Conservation (phyloP, 2,329 filamentous ascomycete genomes). For the Fusarium burgessii region DNA sequence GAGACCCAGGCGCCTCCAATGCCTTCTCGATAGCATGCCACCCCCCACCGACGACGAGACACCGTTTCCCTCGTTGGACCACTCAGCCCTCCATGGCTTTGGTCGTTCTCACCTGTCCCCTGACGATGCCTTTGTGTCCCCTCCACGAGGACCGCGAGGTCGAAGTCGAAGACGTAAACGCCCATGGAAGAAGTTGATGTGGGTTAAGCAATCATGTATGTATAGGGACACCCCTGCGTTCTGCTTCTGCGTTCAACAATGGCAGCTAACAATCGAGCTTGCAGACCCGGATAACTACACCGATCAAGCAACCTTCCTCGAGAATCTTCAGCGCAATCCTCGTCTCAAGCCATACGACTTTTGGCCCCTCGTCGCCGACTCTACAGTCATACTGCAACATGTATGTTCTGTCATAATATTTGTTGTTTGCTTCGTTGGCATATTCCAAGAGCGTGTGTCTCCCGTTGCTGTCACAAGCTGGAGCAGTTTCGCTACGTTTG, state of each 20-base stretch:
- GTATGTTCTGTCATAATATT: slow-evolving; percentile 96
- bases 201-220: slow-evolving; percentile 94
- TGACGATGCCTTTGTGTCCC: slow-evolving; percentile 83
- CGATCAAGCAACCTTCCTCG: slow-evolving; percentile 95
- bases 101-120: slow-evolving; percentile 80
- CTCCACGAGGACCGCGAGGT: slow-evolving; percentile 68
- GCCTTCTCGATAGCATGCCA: slow-evolving; percentile 48
- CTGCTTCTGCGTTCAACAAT: background rate
- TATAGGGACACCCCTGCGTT: background rate
- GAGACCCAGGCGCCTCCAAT: slow-evolving; percentile 24
- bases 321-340: slow-evolving; percentile 94
- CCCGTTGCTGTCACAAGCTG: slow-evolving; percentile 90
- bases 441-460: slow-evolving; percentile 87
- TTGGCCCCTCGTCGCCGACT: slow-evolving; percentile 95
- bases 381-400: slow-evolving; percentile 96
- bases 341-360: slow-evolving; percentile 96
- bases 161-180: slow-evolving; percentile 76
- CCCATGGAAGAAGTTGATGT: slow-evolving; percentile 94
- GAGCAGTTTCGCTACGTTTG: slow-evolving; percentile 83
- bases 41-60: slow-evolving; percentile 56
- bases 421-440: slow-evolving; percentile 91
- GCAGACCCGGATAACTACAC: slow-evolving; percentile 98
- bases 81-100: slow-evolving; percentile 49
- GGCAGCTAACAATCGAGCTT: slow-evolving; percentile 12
- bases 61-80: slow-evolving; percentile 51